A percentile compares a stretch with the other conserved stretches of the same genome.
These are phyloP conservation scores for Sarocladium brachiariae DNA, from an alignment of 2,329 filamentous ascomycete genomes.

Conservation along the genomic window DNA sequence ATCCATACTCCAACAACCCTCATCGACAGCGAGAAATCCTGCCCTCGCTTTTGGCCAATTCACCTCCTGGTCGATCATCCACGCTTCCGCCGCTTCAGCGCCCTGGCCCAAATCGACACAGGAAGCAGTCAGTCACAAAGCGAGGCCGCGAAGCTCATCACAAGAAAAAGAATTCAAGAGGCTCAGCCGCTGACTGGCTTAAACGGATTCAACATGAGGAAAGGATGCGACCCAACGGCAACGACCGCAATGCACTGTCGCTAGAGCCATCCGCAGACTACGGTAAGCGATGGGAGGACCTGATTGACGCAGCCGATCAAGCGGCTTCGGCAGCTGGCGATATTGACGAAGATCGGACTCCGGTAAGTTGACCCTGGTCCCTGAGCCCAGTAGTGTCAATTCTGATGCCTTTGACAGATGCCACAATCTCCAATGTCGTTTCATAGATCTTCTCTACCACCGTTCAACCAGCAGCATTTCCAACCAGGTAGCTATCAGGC, in stretches of 20 bases:
- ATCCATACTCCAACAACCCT: slow-evolving; percentile 59
- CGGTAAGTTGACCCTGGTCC: slow-evolving; percentile 50
- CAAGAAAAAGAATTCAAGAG: slow-evolving; percentile 68
- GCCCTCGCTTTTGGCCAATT: slow-evolving; percentile 72
- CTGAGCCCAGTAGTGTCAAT: slow-evolving; percentile 12
- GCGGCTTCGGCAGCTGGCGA: slow-evolving; percentile 83
- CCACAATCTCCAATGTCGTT: slow-evolving; percentile 60
- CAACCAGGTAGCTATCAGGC: slow-evolving; percentile 68
- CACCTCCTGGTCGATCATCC: slow-evolving; percentile 79
- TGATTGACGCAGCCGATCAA: slow-evolving; percentile 75
- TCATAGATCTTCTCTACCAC: slow-evolving; percentile 55
- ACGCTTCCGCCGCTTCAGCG: slow-evolving; percentile 80
- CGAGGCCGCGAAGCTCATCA: slow-evolving; percentile 69
- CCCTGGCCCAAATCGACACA: slow-evolving; percentile 62
- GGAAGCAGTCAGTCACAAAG: slow-evolving; percentile 83
- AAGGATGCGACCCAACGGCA: slow-evolving; percentile 58
- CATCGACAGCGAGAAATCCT: slow-evolving; percentile 65
- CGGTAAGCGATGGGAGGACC: slow-evolving; percentile 91
- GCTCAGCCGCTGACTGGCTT: slow-evolving; percentile 62
- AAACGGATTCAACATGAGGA: slow-evolving; percentile 53
- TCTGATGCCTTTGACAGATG: slow-evolving; percentile 35
- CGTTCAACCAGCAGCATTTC: slow-evolving; percentile 52
- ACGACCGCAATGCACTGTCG: slow-evolving; percentile 76
- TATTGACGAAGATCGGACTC: slow-evolving; percentile 83
- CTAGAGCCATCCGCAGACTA: slow-evolving; percentile 76